phyloP scores from a whole-genome alignment of 169 alveolate genomes.

The Plasmodium blacklocki region DNA sequence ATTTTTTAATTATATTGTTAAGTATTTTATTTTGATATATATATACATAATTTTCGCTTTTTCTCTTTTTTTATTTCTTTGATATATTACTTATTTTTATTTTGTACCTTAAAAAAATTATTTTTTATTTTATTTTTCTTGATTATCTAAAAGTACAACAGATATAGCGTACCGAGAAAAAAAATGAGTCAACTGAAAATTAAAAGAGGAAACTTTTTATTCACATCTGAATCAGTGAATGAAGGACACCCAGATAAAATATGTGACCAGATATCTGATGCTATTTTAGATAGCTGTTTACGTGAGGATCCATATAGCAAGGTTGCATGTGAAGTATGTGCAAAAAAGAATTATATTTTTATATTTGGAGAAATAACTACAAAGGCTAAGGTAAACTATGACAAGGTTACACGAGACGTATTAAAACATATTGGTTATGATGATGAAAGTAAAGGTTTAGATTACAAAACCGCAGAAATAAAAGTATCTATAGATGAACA shows the following conservation, averaged over 20 bases:
- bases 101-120: no score
- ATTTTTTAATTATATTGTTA: no score
- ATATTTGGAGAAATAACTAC: constrained; percentile 98
- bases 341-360: constrained; percentile 95
- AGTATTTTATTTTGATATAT: no score
- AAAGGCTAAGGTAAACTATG: constrained; percentile 92
- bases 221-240: constrained; percentile 99
- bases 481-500: constrained; percentile 94
- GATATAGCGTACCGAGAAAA: neutral
- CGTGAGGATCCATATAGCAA: constrained; percentile 91
- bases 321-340: constrained; percentile 97
- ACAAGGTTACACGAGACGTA: constrained; percentile 95
- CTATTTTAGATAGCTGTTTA: constrained; percentile 99
- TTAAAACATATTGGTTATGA: constrained; percentile 94
- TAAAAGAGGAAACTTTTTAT: constrained; percentile 90
- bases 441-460: constrained; percentile 92
- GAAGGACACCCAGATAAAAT: constrained; percentile 99
- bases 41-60: no score
- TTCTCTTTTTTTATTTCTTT: no score
- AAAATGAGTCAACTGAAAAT: constrained; percentile 56
- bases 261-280: constrained; percentile 99
- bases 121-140: no score
- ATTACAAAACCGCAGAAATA: constrained; percentile 95
- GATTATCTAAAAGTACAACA: no score
- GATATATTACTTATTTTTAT: no score